Percentiles rank a stretch among this genome's conserved stretches.
Conservation (phyloP, 768 basidiomycete species). For the Tricholoma sp. region DNA sequence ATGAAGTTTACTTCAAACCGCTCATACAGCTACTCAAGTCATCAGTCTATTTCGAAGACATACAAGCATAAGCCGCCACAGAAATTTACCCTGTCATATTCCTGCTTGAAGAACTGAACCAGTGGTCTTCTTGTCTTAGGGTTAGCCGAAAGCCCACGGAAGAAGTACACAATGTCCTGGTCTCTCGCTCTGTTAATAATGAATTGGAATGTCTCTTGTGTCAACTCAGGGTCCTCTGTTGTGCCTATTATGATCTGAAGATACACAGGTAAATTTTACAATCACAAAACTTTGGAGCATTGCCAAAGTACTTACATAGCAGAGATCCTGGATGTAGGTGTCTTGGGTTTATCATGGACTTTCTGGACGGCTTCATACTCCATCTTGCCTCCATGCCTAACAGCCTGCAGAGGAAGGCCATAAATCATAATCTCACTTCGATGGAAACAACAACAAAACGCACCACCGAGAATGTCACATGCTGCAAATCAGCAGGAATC, state of each 20-base stretch:
- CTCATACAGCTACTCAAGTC: constrained; percentile 46
- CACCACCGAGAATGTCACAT: constrained; percentile 49
- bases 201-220: constrained; percentile 59
- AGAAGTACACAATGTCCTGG: constrained; percentile 63
- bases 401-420: constrained; percentile 40
- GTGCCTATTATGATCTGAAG: constrained; percentile 61
- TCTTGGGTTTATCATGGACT: constrained; percentile 67
- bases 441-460: constrained; percentile 14
- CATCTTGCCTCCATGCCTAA: constrained; percentile 62
- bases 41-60: neutral
- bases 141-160: constrained; percentile 56
- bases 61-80: neutral
- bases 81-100: constrained; percentile 55
- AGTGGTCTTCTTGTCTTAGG: constrained; percentile 45
- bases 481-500: constrained; percentile 78
- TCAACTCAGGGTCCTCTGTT: constrained; percentile 48
- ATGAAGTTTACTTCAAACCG: constrained; percentile 69
- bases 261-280: constrained; percentile 7
- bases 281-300: neutral
- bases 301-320: constrained; percentile 56
- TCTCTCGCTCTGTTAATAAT: constrained; percentile 49
- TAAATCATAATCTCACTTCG: neutral
- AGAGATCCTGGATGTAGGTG: constrained; percentile 65
- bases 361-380: constrained; percentile 73
- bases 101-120: constrained; percentile 59